A percentile compares a stretch with the other conserved stretches of the same genome.
These are phyloP conservation scores for Talaromyces sp. DNA, from an alignment of 2,329 filamentous ascomycete genomes.

Conservation along the genomic window DNA sequence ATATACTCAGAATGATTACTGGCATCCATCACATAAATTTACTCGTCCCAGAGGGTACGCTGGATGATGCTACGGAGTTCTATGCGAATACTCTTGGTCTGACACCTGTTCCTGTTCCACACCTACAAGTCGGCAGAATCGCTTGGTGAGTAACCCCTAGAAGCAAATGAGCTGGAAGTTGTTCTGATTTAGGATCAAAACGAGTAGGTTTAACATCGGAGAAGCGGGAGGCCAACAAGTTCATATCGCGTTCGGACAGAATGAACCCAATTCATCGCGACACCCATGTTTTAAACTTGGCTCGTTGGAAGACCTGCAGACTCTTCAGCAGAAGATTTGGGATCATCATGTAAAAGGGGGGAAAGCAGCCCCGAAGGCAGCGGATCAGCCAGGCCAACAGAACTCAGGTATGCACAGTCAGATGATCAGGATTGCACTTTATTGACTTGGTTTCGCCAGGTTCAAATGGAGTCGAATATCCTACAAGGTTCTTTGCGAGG, in stretches of 20 bases:
- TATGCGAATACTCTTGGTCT: constrained; percentile 55
- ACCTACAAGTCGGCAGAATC: constrained; percentile 46
- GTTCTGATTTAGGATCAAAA: neutral
- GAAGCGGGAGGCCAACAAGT: constrained; percentile 50
- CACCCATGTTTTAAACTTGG: constrained; percentile 57
- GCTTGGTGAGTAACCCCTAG: constrained; percentile 45
- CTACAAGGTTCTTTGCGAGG: constrained; percentile 57
- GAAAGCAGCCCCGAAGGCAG: constrained; percentile 47
- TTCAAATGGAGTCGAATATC: constrained; percentile 54
- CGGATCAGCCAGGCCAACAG: constrained; percentile 51
- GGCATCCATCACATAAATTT: constrained; percentile 56
- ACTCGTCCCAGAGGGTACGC: constrained; percentile 50
- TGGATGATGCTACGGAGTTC: constrained; percentile 50
- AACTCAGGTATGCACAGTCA: constrained; percentile 34
- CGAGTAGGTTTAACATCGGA: constrained; percentile 51
- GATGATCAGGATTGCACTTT: neutral
- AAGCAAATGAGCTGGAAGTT: neutral
- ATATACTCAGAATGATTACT: constrained; percentile 42
- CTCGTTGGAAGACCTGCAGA: constrained; percentile 44
- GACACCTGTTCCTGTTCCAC: constrained; percentile 49
- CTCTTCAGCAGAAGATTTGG: constrained; percentile 48
- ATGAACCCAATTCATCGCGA: constrained; percentile 40
- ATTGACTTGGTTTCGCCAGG: constrained; percentile 32
- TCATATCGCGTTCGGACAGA: constrained; percentile 47
- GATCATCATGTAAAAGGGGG: constrained; percentile 48